phyloP scores from a whole-genome alignment of 2,329 filamentous ascomycete species.

The Hymenoscyphus linearis region DNA sequence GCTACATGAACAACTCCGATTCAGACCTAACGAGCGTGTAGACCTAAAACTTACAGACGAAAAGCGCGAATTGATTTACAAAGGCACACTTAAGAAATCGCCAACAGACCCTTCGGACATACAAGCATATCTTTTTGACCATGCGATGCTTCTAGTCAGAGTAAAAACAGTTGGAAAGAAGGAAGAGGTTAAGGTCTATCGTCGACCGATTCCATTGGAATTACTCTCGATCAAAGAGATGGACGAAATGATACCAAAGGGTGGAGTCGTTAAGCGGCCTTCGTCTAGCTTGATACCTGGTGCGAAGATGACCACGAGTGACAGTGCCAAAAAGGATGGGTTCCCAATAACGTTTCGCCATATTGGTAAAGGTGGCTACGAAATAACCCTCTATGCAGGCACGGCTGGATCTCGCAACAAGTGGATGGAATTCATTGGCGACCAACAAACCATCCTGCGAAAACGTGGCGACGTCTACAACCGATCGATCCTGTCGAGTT shows the following conservation, averaged over 20 bases:
- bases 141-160: constrained; percentile 85
- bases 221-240: constrained; percentile 91
- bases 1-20: constrained; percentile 86
- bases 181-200: constrained; percentile 92
- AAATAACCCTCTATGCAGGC: constrained; percentile 80
- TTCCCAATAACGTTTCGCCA: constrained; percentile 96
- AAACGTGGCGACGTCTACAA: constrained; percentile 91
- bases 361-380: constrained; percentile 92
- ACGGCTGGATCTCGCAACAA: constrained; percentile 86
- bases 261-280: constrained; percentile 76
- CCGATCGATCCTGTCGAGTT: constrained; percentile 54
- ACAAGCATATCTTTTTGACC: constrained; percentile 92
- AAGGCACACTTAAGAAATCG: constrained; percentile 88
- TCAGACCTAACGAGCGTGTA: constrained; percentile 82
- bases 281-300: constrained; percentile 76
- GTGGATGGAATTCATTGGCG: constrained; percentile 94
- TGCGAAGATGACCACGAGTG: constrained; percentile 45
- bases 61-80: constrained; percentile 87
- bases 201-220: constrained; percentile 89
- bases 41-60: constrained; percentile 94
- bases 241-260: constrained; percentile 85
- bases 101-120: constrained; percentile 86
- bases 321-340: constrained; percentile 64
- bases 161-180: constrained; percentile 89
- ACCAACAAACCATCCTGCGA: constrained; percentile 80